Evolutionary conservation across 202 grass and related monocot species (phyloP).

Genomic region (Digitaria exilis): DNA sequence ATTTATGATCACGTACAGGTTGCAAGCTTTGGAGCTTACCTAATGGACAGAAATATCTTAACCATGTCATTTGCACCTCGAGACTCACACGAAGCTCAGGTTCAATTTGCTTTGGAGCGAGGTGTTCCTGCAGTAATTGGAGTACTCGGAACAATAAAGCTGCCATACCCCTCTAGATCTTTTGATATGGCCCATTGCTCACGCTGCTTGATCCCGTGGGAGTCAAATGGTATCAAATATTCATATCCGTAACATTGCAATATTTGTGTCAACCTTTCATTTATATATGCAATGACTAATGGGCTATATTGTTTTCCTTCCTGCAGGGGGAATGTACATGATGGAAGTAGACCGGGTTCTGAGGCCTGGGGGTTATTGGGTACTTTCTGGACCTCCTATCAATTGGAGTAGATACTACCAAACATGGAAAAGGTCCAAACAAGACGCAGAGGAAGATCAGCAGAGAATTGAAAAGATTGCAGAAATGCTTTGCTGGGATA

Average conservation of each 20-base stretch:
- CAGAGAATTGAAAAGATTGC: conserved; percentile 69
- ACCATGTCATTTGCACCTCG: conserved; percentile 95
- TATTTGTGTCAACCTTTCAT: background rate
- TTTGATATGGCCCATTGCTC: conserved; percentile 98
- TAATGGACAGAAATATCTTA: conserved; percentile 83
- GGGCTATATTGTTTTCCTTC: conserved; percentile 31
- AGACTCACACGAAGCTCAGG: conserved; percentile 73
- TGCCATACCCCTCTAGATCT: conserved; percentile 81
- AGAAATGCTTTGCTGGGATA: conserved; percentile 88
- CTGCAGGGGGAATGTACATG: conserved; percentile 86
- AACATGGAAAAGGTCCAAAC: conserved; percentile 68
- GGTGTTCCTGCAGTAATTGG: conserved; percentile 91
- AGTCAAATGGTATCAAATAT: conserved; percentile 60
- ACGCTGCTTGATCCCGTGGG: conserved; percentile 83
- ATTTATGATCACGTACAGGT: conserved; percentile 51
- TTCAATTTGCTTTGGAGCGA: conserved; percentile 93
- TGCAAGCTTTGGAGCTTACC: conserved; percentile 89
- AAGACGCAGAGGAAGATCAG: conserved; percentile 66
- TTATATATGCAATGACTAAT: conserved; percentile 22
- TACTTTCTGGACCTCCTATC: conserved; percentile 85
- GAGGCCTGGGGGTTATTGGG: conserved; percentile 91
- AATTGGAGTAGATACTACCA: conserved; percentile 73
- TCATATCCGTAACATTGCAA: background rate
- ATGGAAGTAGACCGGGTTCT: conserved; percentile 92
- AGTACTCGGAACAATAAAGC: conserved; percentile 81